Evolutionary conservation across 176 grass and related monocot genomes (phyloP), one percentile per base, ranked within the genome.

Genomic region (Chloris gayana): DNA sequence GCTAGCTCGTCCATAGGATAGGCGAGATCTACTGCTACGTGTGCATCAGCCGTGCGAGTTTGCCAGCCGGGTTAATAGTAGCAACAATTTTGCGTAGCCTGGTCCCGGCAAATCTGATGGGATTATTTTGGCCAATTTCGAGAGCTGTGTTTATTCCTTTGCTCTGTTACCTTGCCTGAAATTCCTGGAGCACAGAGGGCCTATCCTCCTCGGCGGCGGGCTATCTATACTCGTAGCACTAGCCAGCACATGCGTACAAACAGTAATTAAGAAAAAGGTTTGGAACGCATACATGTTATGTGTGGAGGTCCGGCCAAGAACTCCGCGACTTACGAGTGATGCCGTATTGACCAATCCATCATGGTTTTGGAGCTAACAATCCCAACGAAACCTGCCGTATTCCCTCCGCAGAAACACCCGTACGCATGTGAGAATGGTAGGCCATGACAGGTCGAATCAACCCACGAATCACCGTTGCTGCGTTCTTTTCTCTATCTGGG

Each of bases 291-390:
- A 61, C 57, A 60, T 25, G 24, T 54, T 54, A 54, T 73, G 30
- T 51, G 4, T 64, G 67, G 34, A 77, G 4, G 3, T 61, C 5
- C 42, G 10, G 70, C 70, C 80, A 89, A 87, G 62, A 63, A 64
- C 67, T 74, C 72, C 61, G 64, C 59, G 51, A 13, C 59, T 81
- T 82, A 66, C 64, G 66, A 77, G 62, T n/a, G 54, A 82, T 89
- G 87, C 83, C 87, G 78, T 89, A 72, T 82, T 85, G 82, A 85
- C 78, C 78, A 82, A 82, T 85, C 59, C 59, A 77, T 39, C 34
- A 6, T 0, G 51, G 21, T 17, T 85, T 89, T 81, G 78, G 67
- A 67, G 38, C n/a, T 32, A 85, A 73, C 72, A 57, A 67, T 73
- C 8, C 67, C 14, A 72, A 89, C 87, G 83, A 82, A 67, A 72